Evolutionary conservation across 192 early-diverging fungal genomes (phyloP).

Genomic region (Mortierella alpina): DNA sequence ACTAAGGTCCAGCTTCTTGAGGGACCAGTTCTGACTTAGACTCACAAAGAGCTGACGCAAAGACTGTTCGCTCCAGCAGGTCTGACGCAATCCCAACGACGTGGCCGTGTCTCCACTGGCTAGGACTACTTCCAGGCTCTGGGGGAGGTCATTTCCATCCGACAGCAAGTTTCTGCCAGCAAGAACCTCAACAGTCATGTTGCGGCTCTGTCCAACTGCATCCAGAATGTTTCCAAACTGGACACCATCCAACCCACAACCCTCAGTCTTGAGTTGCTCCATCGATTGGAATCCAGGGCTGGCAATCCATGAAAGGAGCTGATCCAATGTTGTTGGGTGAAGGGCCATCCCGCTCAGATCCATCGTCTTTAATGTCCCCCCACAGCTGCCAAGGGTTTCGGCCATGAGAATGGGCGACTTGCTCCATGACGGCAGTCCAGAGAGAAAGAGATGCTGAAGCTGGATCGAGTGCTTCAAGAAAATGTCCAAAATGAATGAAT

Average conservation of each 20-base stretch:
- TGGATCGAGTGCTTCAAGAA: conserved; percentile 52
- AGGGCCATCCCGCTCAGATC: conserved; percentile 53
- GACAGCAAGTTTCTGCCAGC: conserved; percentile 55
- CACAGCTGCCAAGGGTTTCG: conserved; percentile 37
- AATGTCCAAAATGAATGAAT: conserved; percentile 50
- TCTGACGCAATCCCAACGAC: conserved; percentile 52
- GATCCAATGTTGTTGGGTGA: conserved; percentile 35
- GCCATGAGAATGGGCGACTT: conserved; percentile 50
- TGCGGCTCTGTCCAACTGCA: conserved; percentile 49
- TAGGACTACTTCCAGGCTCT: conserved; percentile 44
- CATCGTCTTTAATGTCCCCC: conserved; percentile 16
- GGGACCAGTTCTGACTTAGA: conserved; percentile 53
- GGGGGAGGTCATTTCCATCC: conserved; percentile 51
- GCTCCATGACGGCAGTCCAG: conserved; percentile 43
- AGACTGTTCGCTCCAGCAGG: conserved; percentile 61
- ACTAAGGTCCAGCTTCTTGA: conserved; percentile 56
- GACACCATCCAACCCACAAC: conserved; percentile 55
- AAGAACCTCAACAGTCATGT: conserved; percentile 50
- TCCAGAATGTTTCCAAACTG: conserved; percentile 55
- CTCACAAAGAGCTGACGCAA: conserved; percentile 60
- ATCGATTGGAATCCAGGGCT: conserved; percentile 28
- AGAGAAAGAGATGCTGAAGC: conserved; percentile 25
- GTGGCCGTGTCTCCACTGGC: conserved; percentile 49
- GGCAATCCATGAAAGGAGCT: conserved; percentile 36
- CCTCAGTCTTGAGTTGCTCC: conserved; percentile 49